Evolutionary conservation across 352 stramenopile species (phyloP), one percentile per base, ranked within the genome.

Genomic region (Globisporangium megalacanthum): DNA sequence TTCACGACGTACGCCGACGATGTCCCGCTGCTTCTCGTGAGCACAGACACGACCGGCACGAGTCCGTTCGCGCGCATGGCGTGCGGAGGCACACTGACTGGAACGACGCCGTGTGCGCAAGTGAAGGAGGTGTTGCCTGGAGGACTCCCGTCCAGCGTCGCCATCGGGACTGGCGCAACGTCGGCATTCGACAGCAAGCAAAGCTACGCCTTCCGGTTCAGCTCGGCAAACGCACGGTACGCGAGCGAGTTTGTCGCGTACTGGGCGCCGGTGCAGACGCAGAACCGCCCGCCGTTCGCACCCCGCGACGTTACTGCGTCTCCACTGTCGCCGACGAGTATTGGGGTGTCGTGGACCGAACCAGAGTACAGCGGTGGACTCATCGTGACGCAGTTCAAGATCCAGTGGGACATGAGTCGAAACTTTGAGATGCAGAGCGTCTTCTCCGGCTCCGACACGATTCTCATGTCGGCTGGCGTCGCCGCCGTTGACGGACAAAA

Each of bases 401-500:
- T 98, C 8, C 86, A 98, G 68, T 98, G 94, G 92, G 94, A 97
- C 54, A 75, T 83, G 19, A 91, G 82, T 42, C 62, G 73, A 10
- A 75, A 68, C 35, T 98, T 98, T 65, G 79, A 93, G 36, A 68
- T 79, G 52, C 74, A 88, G 60, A 87, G 71, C 29, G 70, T 87
- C 22, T 86, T 78, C 22, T 56, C 79, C 2, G 82, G 76, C 2
- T 84, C 73, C 0, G 70, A 73, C 4, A 58, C 75, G 4, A 61
- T 92, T 44, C 46, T 63, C 36, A 56, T 64, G 0, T 19, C 22
- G 11, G 8, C 41, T 4, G 45, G 44, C 2, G n/a, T 39, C 7
- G 62, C 25, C 14, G 50, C 10, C 5, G 25, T 29, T 29, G 10
- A 54, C 46, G 49, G 29, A 41, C 19, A 15, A 4, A 45, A 49